Evolutionary conservation across 2,329 filamentous ascomycete genomes (phyloP).

Genomic region (Aspergillus unguis): DNA sequence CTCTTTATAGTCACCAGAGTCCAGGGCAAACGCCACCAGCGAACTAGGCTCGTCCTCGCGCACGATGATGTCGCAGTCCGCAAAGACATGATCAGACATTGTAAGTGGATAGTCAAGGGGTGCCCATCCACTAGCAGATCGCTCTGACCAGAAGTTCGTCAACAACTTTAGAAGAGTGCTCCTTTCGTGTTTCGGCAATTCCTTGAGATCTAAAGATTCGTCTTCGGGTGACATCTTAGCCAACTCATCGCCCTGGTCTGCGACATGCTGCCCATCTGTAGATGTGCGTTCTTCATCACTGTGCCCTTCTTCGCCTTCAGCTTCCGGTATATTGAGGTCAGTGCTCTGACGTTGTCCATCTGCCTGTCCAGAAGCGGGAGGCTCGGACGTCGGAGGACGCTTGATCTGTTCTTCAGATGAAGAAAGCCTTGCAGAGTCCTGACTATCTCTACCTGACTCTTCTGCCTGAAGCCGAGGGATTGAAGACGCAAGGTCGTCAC

Average conservation of each 20-base stretch:
- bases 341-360: slow-evolving; percentile 43
- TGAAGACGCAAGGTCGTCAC: slow-evolving; percentile 44
- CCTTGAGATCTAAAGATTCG: slow-evolving; percentile 58
- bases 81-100: slow-evolving; percentile 88
- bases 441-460: slow-evolving; percentile 33
- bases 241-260: slow-evolving; percentile 54
- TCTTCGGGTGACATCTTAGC: slow-evolving; percentile 52
- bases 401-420: slow-evolving; percentile 28
- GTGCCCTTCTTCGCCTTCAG: slow-evolving; percentile 63
- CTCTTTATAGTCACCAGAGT: slow-evolving; percentile 77
- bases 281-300: slow-evolving; percentile 72
- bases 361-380: slow-evolving; percentile 41
- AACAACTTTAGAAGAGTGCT: slow-evolving; percentile 92
- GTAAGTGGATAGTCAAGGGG: slow-evolving; percentile 88
- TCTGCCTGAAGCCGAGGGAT: slow-evolving; percentile 24
- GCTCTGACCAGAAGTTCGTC: slow-evolving; percentile 97
- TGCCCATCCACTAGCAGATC: slow-evolving; percentile 91
- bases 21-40: slow-evolving; percentile 87
- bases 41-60: slow-evolving; percentile 97
- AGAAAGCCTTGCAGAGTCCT: slow-evolving; percentile 23
- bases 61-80: slow-evolving; percentile 94
- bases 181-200: slow-evolving; percentile 88
- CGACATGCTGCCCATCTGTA: slow-evolving; percentile 63
- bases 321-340: slow-evolving; percentile 58
- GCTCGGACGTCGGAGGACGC: slow-evolving; percentile 33